These are phyloP conservation scores for Avicennia marina DNA, from an alignment of 257 asterid genomes.

Conservation along the genomic window DNA sequence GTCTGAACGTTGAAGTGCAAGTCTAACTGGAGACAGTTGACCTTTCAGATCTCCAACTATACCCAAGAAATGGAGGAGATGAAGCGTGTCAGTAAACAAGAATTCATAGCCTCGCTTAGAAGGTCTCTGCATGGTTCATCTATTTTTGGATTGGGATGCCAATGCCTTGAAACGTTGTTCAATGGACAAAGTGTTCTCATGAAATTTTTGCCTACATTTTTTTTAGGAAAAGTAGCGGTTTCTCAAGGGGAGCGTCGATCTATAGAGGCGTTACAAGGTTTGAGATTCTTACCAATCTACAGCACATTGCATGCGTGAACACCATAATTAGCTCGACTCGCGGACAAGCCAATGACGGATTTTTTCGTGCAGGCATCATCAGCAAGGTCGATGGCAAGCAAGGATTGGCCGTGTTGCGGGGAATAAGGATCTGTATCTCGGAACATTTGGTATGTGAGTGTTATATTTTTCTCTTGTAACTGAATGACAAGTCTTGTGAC, in stretches of 20 bases:
- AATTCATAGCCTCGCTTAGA: slow-evolving; percentile 86
- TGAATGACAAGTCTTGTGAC: too few relatives aligned
- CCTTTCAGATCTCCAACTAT: slow-evolving; percentile 56
- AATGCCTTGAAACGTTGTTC: too few relatives aligned
- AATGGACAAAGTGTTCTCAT: neutral
- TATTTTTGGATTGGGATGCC: too few relatives aligned
- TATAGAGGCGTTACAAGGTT: slow-evolving; percentile 93
- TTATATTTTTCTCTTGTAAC: neutral
- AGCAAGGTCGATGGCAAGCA: slow-evolving; percentile 99
- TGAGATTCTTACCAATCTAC: neutral
- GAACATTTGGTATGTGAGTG: slow-evolving; percentile 63
- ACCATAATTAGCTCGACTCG: too few relatives aligned
- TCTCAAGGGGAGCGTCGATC: slow-evolving; percentile 87
- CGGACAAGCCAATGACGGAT: too few relatives aligned
- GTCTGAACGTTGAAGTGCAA: too few relatives aligned
- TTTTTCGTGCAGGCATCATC: slow-evolving; percentile 87
- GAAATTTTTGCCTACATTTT: neutral
- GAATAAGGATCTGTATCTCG: slow-evolving; percentile 87
- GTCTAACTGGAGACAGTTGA: too few relatives aligned
- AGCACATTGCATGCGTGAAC: neutral
- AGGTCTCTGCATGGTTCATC: too few relatives aligned
- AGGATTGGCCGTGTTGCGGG: slow-evolving; percentile 98
- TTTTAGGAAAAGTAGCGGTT: slow-evolving; percentile 84
- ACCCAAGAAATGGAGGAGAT: slow-evolving; percentile 75
- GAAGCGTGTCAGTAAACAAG: slow-evolving; percentile 77